Percentiles rank a stretch among this genome's conserved stretches.
These are phyloP conservation scores for Phyllosticta citrichinensis DNA, from an alignment of 2,329 filamentous ascomycete genomes.

Conservation along the genomic window DNA sequence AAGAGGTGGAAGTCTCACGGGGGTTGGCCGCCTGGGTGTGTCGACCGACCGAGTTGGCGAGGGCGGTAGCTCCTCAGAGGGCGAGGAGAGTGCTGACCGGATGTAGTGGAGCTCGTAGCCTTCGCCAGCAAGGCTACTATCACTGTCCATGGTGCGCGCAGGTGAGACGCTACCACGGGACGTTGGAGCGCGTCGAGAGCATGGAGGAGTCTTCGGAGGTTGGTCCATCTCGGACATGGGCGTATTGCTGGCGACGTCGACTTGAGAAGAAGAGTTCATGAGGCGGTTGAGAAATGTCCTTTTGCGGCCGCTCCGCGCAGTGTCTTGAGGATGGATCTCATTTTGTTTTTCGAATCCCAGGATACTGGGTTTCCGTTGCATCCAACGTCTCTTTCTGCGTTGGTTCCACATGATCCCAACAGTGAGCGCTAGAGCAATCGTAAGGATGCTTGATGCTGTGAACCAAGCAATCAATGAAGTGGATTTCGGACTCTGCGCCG, in stretches of 20 bases:
- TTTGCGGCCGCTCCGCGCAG: neutral
- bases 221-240: neutral
- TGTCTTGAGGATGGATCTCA: neutral
- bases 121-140: neutral
- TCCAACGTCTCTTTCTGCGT: neutral
- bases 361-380: neutral
- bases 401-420: neutral
- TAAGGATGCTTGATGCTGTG: neutral
- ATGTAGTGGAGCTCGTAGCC: neutral
- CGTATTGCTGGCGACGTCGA: neutral
- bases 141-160: neutral
- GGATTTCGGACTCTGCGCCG: neutral
- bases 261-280: neutral
- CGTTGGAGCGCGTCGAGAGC: neutral
- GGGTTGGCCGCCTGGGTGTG: neutral
- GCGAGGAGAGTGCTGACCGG: neutral
- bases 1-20: neutral
- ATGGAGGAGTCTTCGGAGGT: neutral
- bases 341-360: neutral
- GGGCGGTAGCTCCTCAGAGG: neutral
- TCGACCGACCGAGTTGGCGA: neutral
- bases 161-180: neutral
- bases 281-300: neutral
- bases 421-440: neutral
- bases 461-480: neutral